phyloP scores from a whole-genome alignment of 495 filamentous ascomycete genomes.

The Penicillium dipodomyicola region DNA sequence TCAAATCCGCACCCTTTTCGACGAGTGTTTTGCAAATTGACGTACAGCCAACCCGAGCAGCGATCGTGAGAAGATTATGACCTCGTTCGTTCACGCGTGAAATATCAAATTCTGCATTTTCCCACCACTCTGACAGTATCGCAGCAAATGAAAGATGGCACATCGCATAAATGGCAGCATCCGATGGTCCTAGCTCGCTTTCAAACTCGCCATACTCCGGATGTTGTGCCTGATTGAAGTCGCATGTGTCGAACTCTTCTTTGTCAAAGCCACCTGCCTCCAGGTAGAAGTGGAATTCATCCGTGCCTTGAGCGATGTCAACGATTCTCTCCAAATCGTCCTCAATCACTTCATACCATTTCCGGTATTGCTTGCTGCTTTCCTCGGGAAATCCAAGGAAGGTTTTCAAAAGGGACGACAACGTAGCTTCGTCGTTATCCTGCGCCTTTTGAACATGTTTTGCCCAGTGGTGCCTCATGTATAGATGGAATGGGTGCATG shows the following conservation, averaged over 20 bases:
- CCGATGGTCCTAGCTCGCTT: constrained; percentile 3
- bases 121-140: constrained; percentile 32
- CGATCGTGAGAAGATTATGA: constrained; percentile 22
- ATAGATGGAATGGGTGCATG: constrained; percentile 21
- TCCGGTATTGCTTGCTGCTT: constrained; percentile 30
- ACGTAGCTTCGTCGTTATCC: constrained; percentile 7
- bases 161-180: constrained; percentile 21
- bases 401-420: constrained; percentile 21
- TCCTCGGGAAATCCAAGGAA: constrained; percentile 32
- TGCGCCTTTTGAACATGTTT: constrained; percentile 22
- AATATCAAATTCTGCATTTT: constrained; percentile 14
- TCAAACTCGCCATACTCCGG: background rate
- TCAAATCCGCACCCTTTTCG: constrained; percentile 22
- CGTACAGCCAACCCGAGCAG: constrained; percentile 9
- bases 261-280: background rate
- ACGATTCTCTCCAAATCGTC: constrained; percentile 1
- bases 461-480: constrained; percentile 28
- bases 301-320: background rate
- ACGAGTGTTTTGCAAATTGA: constrained; percentile 21
- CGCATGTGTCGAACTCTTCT: background rate
- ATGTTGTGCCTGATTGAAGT: background rate
- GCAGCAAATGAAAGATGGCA: constrained; percentile 27
- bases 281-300: constrained; percentile 1
- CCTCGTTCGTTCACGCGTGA: constrained; percentile 2
- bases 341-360: constrained; percentile 20